These are phyloP conservation scores for Sporothrix curviconia DNA, from an alignment of 2,329 filamentous ascomycete genomes.

Conservation along the genomic window DNA sequence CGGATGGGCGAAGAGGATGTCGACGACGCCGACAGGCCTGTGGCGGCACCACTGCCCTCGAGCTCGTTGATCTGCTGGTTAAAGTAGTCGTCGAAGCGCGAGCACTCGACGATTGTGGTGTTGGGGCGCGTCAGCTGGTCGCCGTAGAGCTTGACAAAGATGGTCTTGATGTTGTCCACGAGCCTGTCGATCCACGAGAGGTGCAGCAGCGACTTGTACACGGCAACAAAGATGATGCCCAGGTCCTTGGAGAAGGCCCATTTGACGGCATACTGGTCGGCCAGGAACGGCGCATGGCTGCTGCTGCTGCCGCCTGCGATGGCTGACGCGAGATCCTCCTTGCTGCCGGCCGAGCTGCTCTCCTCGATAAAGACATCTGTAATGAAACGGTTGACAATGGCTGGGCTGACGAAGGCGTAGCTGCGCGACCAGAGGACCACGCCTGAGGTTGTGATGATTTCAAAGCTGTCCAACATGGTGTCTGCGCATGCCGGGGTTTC, in stretches of 20 bases:
- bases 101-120: slow-evolving; percentile 70
- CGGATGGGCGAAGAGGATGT: slow-evolving; percentile 9
- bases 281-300: slow-evolving; percentile 61
- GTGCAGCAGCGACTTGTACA: slow-evolving; percentile 92
- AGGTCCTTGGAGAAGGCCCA: slow-evolving; percentile 92
- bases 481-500: background rate
- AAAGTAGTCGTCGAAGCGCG: slow-evolving; percentile 84
- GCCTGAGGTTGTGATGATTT: slow-evolving; percentile 91
- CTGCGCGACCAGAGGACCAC: slow-evolving; percentile 94
- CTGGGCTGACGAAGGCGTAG: slow-evolving; percentile 71
- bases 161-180: slow-evolving; percentile 85
- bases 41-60: slow-evolving; percentile 44
- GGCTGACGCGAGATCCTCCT: slow-evolving; percentile 53
- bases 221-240: slow-evolving; percentile 91
- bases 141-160: slow-evolving; percentile 86
- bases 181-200: slow-evolving; percentile 96
- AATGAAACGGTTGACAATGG: slow-evolving; percentile 90
- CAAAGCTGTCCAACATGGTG: slow-evolving; percentile 88
- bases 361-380: slow-evolving; percentile 97
- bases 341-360: slow-evolving; percentile 59
- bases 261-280: slow-evolving; percentile 90
- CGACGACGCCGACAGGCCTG: background rate
- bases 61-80: slow-evolving; percentile 85
- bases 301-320: slow-evolving; percentile 41
- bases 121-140: slow-evolving; percentile 78